Base-by-base conservation (phyloP, 2,329 filamentous ascomycete species). In the Parascedosporium putredinis region DNA sequence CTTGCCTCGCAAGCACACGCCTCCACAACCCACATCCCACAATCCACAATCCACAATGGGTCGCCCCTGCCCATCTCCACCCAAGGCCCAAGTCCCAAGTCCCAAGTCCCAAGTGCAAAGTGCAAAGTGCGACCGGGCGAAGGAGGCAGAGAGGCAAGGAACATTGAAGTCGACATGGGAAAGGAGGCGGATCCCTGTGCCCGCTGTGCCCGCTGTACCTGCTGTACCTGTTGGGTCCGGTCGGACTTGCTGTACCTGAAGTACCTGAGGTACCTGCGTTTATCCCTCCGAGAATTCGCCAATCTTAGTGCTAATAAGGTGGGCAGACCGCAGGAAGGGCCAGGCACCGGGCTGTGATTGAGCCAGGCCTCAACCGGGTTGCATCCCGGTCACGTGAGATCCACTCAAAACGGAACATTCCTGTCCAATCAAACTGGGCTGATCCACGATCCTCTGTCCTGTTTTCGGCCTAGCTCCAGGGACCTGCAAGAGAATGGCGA, bases 301-400 rank as follows among this genome's bases (percentile, higher is more conserved):
- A n/a, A n/a, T n/a, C n/a, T n/a, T n/a, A n/a, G n/a, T 42, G 16
- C 3, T 16, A 20, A 20, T 10, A 20, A 42, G 23, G 16, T 22
- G 27, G 7, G 27, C 18, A 20, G n/a, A 20, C 38, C 38, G 23
- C n/a, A 20, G 38, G 23, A 42, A 42, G 16, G 23, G 38, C 38
- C 38, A 42, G 38, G 38, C 38, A 42, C 38, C n/a, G 38, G 16
- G 10, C 20, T 42, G 16, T 42, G 18, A 42, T 42, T 42, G 38
- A 42, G 38, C 23, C n/a, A 20, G 38, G 23, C 23, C 38, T 42
- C 38, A 42, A 42, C 38, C 38, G 38, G 38, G 38, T 42, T 42
- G 38, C 20, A 12, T 16, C 10, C 3, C 2, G 5, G 20, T 42
- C 38, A 42, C 38, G 38, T 42, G 38, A 42, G 16, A 10, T 9